These are phyloP conservation scores for Suhomyces prunicola DNA, from an alignment of 805 yeast species.

Conservation along the genomic window DNA sequence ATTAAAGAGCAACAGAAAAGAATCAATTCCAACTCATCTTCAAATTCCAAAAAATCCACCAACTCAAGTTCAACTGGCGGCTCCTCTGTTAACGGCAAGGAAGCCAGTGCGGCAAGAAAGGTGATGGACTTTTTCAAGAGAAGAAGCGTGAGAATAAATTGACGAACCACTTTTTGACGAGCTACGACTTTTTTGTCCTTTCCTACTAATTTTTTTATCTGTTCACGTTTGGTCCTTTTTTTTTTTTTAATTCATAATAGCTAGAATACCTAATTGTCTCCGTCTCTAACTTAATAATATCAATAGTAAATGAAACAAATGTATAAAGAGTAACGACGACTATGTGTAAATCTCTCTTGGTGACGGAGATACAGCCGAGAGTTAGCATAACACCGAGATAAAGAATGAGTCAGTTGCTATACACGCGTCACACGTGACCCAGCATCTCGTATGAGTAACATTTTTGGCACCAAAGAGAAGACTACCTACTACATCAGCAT, in stretches of 20 bases:
- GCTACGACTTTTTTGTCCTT: not conserved
- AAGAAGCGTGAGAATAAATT: slow-evolving; percentile 40
- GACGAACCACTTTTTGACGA: not conserved
- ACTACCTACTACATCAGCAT: not conserved
- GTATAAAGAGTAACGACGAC: too few relatives aligned
- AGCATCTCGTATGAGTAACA: not conserved
- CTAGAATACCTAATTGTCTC: not conserved
- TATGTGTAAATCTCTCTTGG: too few relatives aligned
- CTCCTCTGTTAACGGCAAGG: slow-evolving; percentile 41
- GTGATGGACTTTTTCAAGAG: slow-evolving; percentile 78
- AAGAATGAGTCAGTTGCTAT: not conserved
- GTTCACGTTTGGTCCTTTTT: not conserved
- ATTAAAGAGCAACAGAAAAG: slow-evolving; percentile 20
- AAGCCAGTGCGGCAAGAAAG: slow-evolving; percentile 71
- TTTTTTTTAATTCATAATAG: not conserved
- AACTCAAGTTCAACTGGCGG: slow-evolving; percentile 15
- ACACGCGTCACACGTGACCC: not conserved
- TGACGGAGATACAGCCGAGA: too few relatives aligned
- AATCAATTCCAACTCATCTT: slow-evolving; percentile 28
- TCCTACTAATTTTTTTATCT: not conserved
- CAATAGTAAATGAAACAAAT: not conserved
- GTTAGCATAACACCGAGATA: too few relatives aligned
- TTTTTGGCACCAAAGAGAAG: not conserved
- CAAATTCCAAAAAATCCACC: slow-evolving; percentile 25
- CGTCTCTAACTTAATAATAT: not conserved